Conservation (phyloP, 495 filamentous ascomycete genomes). For the Neurospora sp. region DNA sequence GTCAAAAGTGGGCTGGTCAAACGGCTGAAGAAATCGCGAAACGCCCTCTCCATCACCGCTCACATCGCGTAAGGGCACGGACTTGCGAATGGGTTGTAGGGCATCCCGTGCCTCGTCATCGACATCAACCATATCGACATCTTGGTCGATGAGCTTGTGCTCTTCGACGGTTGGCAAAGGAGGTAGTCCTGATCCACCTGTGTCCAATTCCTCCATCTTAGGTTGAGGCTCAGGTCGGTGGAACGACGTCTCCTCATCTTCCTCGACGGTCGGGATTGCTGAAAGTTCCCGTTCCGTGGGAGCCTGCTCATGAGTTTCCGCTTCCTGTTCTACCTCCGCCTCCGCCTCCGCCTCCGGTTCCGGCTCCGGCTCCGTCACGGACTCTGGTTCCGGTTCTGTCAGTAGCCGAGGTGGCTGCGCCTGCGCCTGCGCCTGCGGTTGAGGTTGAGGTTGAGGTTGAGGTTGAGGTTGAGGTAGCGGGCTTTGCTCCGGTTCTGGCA, state of each 20-base stretch:
- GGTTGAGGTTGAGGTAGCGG: neutral
- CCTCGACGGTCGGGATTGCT: conserved; percentile 19
- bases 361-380: neutral
- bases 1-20: conserved; percentile 8
- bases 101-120: conserved; percentile 28
- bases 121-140: conserved; percentile 36
- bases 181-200: conserved; percentile 18
- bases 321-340: conserved; percentile 7
- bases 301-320: neutral
- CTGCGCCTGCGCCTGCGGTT: neutral
- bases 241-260: conserved; percentile 11
- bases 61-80: conserved; percentile 28
- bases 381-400: neutral
- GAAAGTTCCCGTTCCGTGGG: conserved; percentile 15
- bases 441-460: neutral
- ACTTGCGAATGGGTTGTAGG: conserved; percentile 31
- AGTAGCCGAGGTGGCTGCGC: neutral
- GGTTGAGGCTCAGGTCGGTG: conserved; percentile 18
- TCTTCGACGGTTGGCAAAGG: conserved; percentile 20
- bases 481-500: neutral
- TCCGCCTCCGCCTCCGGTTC: neutral
- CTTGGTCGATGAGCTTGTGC: conserved; percentile 12
- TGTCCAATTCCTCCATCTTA: conserved; percentile 34
- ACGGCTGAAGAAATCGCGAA: conserved; percentile 5
- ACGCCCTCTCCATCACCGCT: neutral